Percentiles rank a stretch among this genome's conserved stretches.
Conservation (phyloP, 371 early-diverging fungal genomes). For the Aphelidium insulamus region DNA sequence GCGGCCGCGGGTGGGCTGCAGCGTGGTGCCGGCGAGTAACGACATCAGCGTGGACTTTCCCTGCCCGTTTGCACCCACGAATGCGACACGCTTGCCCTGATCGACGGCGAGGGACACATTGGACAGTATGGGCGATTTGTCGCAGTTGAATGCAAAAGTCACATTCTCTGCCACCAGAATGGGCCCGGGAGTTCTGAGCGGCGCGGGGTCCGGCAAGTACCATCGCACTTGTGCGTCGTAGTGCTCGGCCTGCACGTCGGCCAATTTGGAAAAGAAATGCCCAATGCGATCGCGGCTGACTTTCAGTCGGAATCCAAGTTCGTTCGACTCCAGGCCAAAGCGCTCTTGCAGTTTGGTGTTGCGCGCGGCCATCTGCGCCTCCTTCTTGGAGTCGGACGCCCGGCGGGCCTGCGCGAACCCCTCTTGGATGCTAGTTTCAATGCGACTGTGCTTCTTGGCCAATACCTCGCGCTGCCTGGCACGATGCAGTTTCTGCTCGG, state of each 20-base stretch:
- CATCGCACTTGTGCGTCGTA: too few relatives aligned
- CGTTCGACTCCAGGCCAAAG: conserved; percentile 34
- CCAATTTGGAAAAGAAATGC: too few relatives aligned
- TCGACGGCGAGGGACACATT: conserved; percentile 36
- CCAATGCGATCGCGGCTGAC: too few relatives aligned
- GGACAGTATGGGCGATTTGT: conserved; percentile 14
- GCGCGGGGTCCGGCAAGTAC: conserved; percentile 27
- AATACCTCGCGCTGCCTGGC: conserved; percentile 15
- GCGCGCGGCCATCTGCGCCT: conserved; percentile 37
- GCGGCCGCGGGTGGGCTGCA: conserved; percentile 24
- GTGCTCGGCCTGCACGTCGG: too few relatives aligned
- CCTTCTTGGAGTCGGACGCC: too few relatives aligned
- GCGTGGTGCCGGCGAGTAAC: conserved; percentile 34
- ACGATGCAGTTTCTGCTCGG: conserved; percentile 37
- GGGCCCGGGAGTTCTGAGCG: conserved; percentile 29
- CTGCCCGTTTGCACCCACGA: conserved; percentile 55
- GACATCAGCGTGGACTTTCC: conserved; percentile 68
- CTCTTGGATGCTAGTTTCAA: conserved; percentile 32
- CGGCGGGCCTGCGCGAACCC: conserved; percentile 31
- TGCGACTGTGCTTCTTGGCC: conserved; percentile 32
- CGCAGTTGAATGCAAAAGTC: conserved; percentile 22
- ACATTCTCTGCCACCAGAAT: conserved; percentile 35
- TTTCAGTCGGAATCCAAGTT: too few relatives aligned
- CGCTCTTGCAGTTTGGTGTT: conserved; percentile 40
- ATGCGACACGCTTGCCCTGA: conserved; percentile 27